These are phyloP conservation scores for Plasmodium yoelii DNA, from an alignment of 169 alveolate genomes.

Conservation along the genomic window DNA sequence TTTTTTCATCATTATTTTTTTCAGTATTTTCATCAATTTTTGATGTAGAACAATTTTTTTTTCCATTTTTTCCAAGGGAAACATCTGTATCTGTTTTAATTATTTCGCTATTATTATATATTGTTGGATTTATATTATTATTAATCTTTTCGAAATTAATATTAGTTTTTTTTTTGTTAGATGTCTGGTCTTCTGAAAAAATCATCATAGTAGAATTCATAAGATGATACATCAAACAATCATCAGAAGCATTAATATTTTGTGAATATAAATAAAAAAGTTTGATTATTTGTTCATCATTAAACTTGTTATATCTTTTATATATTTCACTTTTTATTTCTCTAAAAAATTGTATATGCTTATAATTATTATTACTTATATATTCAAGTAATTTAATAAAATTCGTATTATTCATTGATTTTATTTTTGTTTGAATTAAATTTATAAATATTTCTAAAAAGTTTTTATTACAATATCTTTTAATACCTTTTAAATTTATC, in stretches of 20 bases:
- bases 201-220: conserved; percentile 23
- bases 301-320: conserved; percentile 44
- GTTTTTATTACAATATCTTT: conserved; percentile 20
- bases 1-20: no score
- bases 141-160: no score
- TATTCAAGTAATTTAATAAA: conserved; percentile 57
- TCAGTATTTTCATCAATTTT: background rate
- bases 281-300: conserved; percentile 40
- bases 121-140: no score
- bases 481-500: conserved; percentile 8
- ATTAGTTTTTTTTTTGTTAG: background rate
- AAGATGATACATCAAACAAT: conserved; percentile 23
- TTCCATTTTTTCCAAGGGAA: background rate
- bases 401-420: conserved; percentile 52
- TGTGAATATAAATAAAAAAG: conserved; percentile 51
- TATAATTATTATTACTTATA: conserved; percentile 64
- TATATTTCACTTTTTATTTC: conserved; percentile 52
- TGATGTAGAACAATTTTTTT: background rate
- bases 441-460: conserved; percentile 53
- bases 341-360: conserved; percentile 64
- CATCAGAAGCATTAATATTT: conserved; percentile 65
- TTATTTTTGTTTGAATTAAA: conserved; percentile 41
- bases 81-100: background rate
- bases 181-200: background rate
- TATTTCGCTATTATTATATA: background rate